Evolutionary conservation across 495 filamentous ascomycete genomes (phyloP), one percentile per base, ranked within the genome.

Genomic region (Annulohypoxylon bovei): DNA sequence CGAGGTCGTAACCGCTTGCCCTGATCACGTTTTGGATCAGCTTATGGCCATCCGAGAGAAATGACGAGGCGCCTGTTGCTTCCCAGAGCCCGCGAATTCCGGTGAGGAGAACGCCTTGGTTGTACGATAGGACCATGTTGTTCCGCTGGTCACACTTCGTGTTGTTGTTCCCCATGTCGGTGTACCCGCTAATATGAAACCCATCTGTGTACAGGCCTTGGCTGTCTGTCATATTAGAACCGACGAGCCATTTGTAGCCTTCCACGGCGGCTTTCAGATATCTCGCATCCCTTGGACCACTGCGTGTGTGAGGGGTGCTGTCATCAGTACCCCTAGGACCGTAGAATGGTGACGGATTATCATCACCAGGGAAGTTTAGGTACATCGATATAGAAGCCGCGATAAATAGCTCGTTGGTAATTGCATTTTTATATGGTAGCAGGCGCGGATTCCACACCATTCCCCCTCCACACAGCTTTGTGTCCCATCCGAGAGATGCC

Each of bases 81-180:
- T 87, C 84, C 86, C 89, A 97, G 1, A 99, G 86, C 0, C 91
- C 92, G 28, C 92, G 88, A 57, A 94, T 83, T 9, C 93, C 95
- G 27, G 91, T 92, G 18, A 99, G 88, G n/a, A 98, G 67, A 12
- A 98, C 93, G 23, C 95, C 95, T 78, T 98, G 95, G 80, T 98
- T 98, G 81, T 98, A 98, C 0, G 94, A 94, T 78, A 95, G 96
- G 5, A 97, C 89, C 89, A 94, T 94, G 55, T 94, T 88, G 77
- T 97, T 91, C 12, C 94, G 86, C 14, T 84, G 76, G 74, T 98
- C 93, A 76, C 93, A 98, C 47, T 87, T 83, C 2, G 84, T 85
- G 66, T 88, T 86, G 65, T 81, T 81, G 42, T 83, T 75, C 1
- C 80, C 73, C 1, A 77, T 60, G 56, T 80, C 78, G 33, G 77